Evolutionary conservation across 306 rosid species (phyloP).

Genomic region (Styphnolobium japonicum): DNA sequence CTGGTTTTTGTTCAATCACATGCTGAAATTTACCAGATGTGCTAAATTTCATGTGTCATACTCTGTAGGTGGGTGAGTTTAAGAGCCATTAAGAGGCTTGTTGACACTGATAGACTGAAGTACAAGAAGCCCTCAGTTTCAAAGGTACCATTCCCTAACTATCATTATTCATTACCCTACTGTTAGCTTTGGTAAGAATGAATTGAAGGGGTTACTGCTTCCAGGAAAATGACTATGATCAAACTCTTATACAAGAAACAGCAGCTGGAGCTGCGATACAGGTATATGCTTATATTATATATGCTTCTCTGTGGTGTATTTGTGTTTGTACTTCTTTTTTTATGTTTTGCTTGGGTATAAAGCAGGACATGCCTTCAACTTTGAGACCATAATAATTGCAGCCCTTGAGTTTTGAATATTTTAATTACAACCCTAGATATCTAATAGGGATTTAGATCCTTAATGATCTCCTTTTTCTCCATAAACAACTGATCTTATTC

Average conservation of each 20-base stretch:
- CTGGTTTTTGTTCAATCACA: conserved; percentile 3
- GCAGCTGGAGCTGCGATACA: conserved; percentile 43
- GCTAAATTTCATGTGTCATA: background rate
- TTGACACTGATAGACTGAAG: conserved; percentile 44
- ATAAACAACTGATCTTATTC: background rate
- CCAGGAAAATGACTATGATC: conserved; percentile 40
- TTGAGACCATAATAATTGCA: background rate
- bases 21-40: conserved; percentile 2
- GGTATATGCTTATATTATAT: conserved; percentile 37
- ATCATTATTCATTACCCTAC: background rate
- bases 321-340: background rate
- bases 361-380: background rate
- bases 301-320: background rate
- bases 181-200: conserved; percentile 14
- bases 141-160: conserved; percentile 42
- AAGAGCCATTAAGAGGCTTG: conserved; percentile 54
- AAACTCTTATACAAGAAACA: conserved; percentile 40
- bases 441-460: background rate
- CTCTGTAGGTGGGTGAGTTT: conserved; percentile 63
- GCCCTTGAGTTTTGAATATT: background rate
- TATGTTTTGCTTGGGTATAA: conserved; percentile 11
- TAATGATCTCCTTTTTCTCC: too few relatives aligned
- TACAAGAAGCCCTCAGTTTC: conserved; percentile 28
- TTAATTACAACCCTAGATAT: background rate
- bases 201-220: conserved; percentile 26